These are phyloP conservation scores for Periconia macrospinosa DNA, from an alignment of 2,329 filamentous ascomycete species.

Conservation along the genomic window DNA sequence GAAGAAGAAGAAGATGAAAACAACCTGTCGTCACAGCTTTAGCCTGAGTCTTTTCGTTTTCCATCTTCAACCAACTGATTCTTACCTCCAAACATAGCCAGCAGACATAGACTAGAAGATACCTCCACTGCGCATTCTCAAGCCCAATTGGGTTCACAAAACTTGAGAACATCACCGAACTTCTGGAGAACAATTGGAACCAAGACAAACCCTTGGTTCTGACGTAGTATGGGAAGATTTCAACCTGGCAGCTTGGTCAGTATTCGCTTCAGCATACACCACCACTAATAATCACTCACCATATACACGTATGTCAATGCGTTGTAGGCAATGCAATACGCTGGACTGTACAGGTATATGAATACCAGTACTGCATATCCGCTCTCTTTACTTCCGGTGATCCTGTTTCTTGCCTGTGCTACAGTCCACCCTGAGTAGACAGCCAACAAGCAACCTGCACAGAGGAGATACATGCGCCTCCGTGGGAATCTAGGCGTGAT, in stretches of 20 bases:
- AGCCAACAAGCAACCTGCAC: constrained; percentile 36
- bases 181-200: constrained; percentile 66
- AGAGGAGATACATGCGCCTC: constrained; percentile 58
- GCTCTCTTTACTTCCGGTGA: constrained; percentile 25
- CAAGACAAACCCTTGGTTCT: constrained; percentile 54
- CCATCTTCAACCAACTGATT: neutral
- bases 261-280: neutral
- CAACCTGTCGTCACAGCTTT: constrained; percentile 9
- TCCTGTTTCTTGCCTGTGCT: constrained; percentile 56
- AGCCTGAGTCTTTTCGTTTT: neutral
- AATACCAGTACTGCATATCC: constrained; percentile 53
- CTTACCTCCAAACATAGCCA: constrained; percentile 31
- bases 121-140: constrained; percentile 61
- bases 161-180: constrained; percentile 62
- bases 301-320: constrained; percentile 60
- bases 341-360: constrained; percentile 56
- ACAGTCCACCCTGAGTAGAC: constrained; percentile 44
- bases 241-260: constrained; percentile 15
- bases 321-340: constrained; percentile 61
- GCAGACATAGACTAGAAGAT: constrained; percentile 62
- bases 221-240: constrained; percentile 54
- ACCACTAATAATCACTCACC: constrained; percentile 17
- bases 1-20: constrained; percentile 41
- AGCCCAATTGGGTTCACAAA: constrained; percentile 66
- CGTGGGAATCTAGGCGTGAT: constrained; percentile 59